Evolutionary conservation across 208 protist species (phyloP), one percentile per base, ranked within the genome.

Genomic region (Borovskyia barvae): DNA sequence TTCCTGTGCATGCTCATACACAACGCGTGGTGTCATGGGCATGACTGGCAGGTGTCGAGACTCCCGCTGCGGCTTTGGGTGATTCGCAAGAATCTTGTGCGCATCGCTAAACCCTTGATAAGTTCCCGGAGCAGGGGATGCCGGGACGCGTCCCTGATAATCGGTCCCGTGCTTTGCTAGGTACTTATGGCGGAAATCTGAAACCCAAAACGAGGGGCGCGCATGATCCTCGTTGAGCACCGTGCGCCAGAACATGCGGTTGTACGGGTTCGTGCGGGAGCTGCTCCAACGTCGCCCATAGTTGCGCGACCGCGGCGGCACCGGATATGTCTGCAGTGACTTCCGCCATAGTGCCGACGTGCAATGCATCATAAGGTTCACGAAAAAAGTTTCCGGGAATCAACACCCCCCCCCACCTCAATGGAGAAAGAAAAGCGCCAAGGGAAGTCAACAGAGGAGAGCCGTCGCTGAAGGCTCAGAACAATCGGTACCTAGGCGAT

Each of bases 201-300:
- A 96, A 14, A 90, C 82, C 88, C 91, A 96, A 49, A 96, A 94
- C 15, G 85, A 93, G 17, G 85, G 86, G n/a, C 88, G 80, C 7
- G 72, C 50, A 51, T 86, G 73, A 54, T 94, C 77, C 62, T 91
- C 82, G 60, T 89, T 82, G 72, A 94, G 83, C 2, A 82, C 33
- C 1, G 75, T 62, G 25, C 87, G 87, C 88, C 91, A 96, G 59
- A 84, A 96, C 77, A 87, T 79, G 33, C 86, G 78, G 25, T 68
- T 75, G 66, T 92, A 93, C 11, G 84, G 58, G 53, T 96, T 96
- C 14, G 86, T 92, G 47, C 90, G 83, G 19, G 81, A 89, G 64
- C 71, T 77, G 48, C 83, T 93, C 83, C 80, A 90, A 19, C 79
- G 77, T 37, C 86, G 76, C 25, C 68, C 68, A 54, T 84, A 93